A percentile compares a stretch with the other conserved stretches of the same genome.
phyloP scores from a whole-genome alignment of 2,329 filamentous ascomycete species.

The Massarina eburnea region DNA sequence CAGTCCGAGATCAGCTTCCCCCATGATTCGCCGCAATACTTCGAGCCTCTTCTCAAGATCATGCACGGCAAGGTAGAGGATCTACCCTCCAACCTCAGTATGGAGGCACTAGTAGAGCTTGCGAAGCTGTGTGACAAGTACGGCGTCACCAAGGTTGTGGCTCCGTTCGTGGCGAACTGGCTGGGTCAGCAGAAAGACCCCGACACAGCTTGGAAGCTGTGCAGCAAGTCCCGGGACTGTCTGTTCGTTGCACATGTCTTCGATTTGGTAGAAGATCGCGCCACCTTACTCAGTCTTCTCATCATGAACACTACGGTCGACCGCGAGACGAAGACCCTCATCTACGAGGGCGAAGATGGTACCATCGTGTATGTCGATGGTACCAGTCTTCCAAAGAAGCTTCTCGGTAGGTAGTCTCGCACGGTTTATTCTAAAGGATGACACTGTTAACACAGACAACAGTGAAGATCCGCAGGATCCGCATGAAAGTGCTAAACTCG shows the following conservation, averaged over 20 bases:
- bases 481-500: too few species aligned
- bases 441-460: too few species aligned
- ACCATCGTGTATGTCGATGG: too few species aligned
- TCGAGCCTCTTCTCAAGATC: slow-evolving; percentile 30
- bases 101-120: slow-evolving; percentile 22
- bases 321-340: neutral
- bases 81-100: slow-evolving; percentile 19
- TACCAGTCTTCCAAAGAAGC: too few species aligned
- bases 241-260: neutral
- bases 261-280: neutral
- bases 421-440: too few species aligned
- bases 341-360: too few species aligned
- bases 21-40: slow-evolving; percentile 28
- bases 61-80: slow-evolving; percentile 25
- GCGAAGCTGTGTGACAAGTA: slow-evolving; percentile 37
- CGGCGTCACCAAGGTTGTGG: neutral
- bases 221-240: neutral
- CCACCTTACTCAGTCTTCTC: neutral
- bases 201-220: neutral
- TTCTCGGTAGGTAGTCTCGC: too few species aligned
- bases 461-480: too few species aligned
- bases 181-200: neutral
- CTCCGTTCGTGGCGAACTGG: neutral
- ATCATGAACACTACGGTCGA: neutral
- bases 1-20: slow-evolving; percentile 27